These are phyloP conservation scores for Syzygium aromaticum DNA, from an alignment of 345 rosid genomes.

Conservation along the genomic window DNA sequence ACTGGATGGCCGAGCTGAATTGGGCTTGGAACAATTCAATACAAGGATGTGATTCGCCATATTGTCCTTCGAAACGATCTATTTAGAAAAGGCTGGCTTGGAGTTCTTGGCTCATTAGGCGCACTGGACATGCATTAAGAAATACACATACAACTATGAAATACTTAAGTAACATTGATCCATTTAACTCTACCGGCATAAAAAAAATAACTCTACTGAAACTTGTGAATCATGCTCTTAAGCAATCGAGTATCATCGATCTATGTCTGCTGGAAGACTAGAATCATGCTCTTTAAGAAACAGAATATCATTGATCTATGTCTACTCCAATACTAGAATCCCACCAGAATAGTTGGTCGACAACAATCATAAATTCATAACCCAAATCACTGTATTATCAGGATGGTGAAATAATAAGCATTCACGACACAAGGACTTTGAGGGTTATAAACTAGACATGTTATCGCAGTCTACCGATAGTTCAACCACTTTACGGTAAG, in stretches of 20 bases:
- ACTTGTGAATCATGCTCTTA: not conserved
- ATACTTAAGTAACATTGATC: not conserved
- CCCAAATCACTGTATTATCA: not conserved
- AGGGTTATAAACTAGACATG: not conserved
- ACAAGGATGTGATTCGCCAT: too few species aligned
- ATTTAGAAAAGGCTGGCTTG: too few species aligned
- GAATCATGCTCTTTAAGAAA: not conserved
- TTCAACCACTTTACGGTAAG: not conserved
- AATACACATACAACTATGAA: not conserved
- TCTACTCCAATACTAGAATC: not conserved
- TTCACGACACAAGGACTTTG: not conserved
- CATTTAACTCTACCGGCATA: not conserved
- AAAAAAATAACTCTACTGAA: not conserved
- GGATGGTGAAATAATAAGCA: not conserved
- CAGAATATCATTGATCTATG: too few species aligned
- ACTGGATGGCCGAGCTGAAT: too few species aligned
- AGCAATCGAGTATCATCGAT: not conserved
- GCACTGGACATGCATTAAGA: not conserved
- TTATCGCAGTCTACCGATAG: not conserved
- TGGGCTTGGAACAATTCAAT: too few species aligned
- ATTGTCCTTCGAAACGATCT: too few species aligned
- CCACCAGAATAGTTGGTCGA: not conserved
- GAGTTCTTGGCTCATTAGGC: too few species aligned
- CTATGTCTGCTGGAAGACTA: not conserved
- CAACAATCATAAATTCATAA: not conserved